These are phyloP conservation scores for Cylindrotheca closterium DNA, from an alignment of 108 stramenopile species.

Conservation along the genomic window DNA sequence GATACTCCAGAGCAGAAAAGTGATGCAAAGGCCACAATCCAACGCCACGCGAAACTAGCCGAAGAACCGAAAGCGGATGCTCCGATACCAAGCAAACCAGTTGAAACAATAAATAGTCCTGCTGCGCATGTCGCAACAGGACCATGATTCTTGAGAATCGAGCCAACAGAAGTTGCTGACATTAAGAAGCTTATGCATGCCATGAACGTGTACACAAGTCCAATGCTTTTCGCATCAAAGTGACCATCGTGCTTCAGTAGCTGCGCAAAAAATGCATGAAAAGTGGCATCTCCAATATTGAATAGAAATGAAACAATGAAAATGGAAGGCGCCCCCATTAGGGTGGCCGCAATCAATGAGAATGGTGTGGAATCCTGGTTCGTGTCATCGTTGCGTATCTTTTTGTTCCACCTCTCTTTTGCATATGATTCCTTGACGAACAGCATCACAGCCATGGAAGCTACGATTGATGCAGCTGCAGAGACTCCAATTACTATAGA, in stretches of 20 bases:
- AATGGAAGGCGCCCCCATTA: slow-evolving; percentile 59
- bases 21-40: slow-evolving; percentile 37
- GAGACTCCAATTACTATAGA: slow-evolving; percentile 59
- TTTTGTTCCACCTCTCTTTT: background rate
- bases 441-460: slow-evolving; percentile 31
- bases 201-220: slow-evolving; percentile 54
- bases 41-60: slow-evolving; percentile 5
- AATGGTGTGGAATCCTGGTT: slow-evolving; percentile 45
- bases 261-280: slow-evolving; percentile 69
- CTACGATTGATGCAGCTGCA: slow-evolving; percentile 50
- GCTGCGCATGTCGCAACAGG: slow-evolving; percentile 58
- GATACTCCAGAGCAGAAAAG: slow-evolving; percentile 65
- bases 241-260: slow-evolving; percentile 34
- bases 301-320: slow-evolving; percentile 57
- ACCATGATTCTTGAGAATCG: slow-evolving; percentile 43
- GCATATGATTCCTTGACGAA: slow-evolving; percentile 17
- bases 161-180: slow-evolving; percentile 38
- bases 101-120: slow-evolving; percentile 47
- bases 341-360: slow-evolving; percentile 50
- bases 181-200: slow-evolving; percentile 57
- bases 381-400: background rate
- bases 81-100: slow-evolving; percentile 48
- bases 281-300: slow-evolving; percentile 64
- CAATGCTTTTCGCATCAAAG: slow-evolving; percentile 50
- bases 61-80: slow-evolving; percentile 30